Percentiles rank a stretch among this genome's conserved stretches.
phyloP scores from a whole-genome alignment of 1,139 yeast genomes.

The Hansenula sp. region DNA sequence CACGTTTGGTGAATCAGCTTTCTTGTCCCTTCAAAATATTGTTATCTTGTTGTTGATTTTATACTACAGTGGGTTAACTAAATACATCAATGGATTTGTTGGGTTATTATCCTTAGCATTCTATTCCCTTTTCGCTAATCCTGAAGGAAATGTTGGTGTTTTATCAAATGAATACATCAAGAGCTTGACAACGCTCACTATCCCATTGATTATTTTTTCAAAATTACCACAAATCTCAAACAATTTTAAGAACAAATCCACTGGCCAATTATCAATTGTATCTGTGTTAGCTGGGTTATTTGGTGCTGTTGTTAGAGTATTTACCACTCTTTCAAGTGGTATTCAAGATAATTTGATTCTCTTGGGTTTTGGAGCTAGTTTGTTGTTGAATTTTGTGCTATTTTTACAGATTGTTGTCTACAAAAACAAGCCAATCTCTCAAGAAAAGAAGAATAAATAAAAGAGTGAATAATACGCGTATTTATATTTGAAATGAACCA shows the following conservation, averaged over 20 bases:
- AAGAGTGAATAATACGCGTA: neutral
- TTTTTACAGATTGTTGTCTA: slow-evolving; percentile 31
- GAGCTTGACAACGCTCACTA: slow-evolving; percentile 43
- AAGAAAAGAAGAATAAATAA: slow-evolving; percentile 14
- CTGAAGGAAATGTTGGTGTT: slow-evolving; percentile 17
- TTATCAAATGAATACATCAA: slow-evolving; percentile 23
- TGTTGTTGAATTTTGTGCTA: slow-evolving; percentile 28
- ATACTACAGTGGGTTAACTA: slow-evolving; percentile 18
- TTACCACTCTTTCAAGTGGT: slow-evolving; percentile 45
- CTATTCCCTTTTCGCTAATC: slow-evolving; percentile 17
- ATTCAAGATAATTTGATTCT: slow-evolving; percentile 30
- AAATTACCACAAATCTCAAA: slow-evolving; percentile 53
- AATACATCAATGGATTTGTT: slow-evolving; percentile 19
- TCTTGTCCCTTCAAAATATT: slow-evolving; percentile 36
- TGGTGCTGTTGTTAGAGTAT: slow-evolving; percentile 54
- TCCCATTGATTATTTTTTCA: slow-evolving; percentile 49
- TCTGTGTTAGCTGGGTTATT: slow-evolving; percentile 51
- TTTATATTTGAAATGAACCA: too few relatives aligned
- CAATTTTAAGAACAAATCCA: slow-evolving; percentile 44
- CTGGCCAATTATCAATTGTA: slow-evolving; percentile 49
- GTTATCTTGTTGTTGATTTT: slow-evolving; percentile 30
- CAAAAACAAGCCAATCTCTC: slow-evolving; percentile 7
- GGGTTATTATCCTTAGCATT: slow-evolving; percentile 17
- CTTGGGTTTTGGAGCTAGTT: slow-evolving; percentile 28
- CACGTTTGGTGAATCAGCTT: slow-evolving; percentile 38